Base-by-base conservation (phyloP, 306 rosid species). In the Malus fusca region DNA sequence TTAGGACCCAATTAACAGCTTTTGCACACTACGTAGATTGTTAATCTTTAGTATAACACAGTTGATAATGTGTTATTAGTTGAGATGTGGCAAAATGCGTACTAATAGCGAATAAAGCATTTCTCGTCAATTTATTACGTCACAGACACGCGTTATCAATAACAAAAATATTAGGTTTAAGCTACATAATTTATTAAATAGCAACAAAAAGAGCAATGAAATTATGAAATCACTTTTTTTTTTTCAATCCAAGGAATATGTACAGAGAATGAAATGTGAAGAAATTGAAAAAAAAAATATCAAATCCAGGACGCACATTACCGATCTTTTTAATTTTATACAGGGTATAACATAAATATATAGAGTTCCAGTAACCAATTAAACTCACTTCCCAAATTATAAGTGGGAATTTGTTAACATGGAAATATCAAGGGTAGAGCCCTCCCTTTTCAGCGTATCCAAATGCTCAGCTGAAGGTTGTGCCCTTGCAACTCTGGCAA, bases 401-500 rank as follows among this genome's bases (percentile, higher is more conserved):
- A 51, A 0, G 3, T 51, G 55, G 55, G 55, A 1, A 15, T 51
- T 51, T 15, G 55, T 17, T 51, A 51, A 17, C 21, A 51, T 51
- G 21, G 55, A 51, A 51, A 51, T 51, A 17, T 17, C 78, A 79
- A 82, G 69, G 75, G 79, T 82, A 66, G 73, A 76, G n/a, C 82
- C 84, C 48, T 71, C 79, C 35, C 66, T 75, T 11, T 48, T 37
- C 74, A 85, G 55, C 26, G 53, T 73, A 19, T 42, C 77, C 40
- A 78, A 19, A 69, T 78, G 28, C 28, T 12, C 67, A 22, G 67
- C 81, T 21, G 15, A 21, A 46, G 81, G 85, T 48, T 80, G 89
- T 11, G 55, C 14, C 77, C 85, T 80, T 17, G 83, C 85, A 53
- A 86, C n/a, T 17, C 64, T 9, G 42, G 81, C 77, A 68, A 80